Evolutionary conservation across 2,329 filamentous ascomycete species (phyloP).

Genomic region (Penicillium concentricum): DNA sequence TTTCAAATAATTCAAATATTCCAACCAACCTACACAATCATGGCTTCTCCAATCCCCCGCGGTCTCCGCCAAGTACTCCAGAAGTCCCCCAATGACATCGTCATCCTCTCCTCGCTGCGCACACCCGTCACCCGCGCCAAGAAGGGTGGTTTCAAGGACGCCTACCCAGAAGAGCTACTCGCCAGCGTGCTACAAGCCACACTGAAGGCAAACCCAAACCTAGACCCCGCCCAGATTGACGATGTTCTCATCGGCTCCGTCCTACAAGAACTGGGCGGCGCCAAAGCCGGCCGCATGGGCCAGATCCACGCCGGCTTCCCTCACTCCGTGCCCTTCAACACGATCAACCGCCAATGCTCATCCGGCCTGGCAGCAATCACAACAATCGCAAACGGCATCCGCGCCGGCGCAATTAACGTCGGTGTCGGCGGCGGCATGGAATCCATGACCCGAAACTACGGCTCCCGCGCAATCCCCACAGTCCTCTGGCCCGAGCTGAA

Average conservation of each 20-base stretch:
- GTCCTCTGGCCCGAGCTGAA: conserved; percentile 74
- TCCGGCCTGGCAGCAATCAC: conserved; percentile 77
- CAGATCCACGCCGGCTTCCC: conserved; percentile 79
- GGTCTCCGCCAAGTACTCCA: conserved; percentile 74
- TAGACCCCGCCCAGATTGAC: conserved; percentile 68
- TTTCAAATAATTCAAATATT: conserved; percentile 5
- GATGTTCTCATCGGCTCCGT: conserved; percentile 88
- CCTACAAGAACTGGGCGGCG: conserved; percentile 84
- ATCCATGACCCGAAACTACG: conserved; percentile 94
- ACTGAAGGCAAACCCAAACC: conserved; percentile 67
- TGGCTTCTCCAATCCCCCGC: conserved; percentile 54
- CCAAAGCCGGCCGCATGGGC: conserved; percentile 88
- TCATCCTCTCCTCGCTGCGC: conserved; percentile 86
- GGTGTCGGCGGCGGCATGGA: conserved; percentile 91
- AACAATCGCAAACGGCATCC: conserved; percentile 70
- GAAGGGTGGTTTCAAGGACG: conserved; percentile 80
- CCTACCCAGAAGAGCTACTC: conserved; percentile 87
- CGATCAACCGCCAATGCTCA: conserved; percentile 83
- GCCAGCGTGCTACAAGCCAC: conserved; percentile 63
- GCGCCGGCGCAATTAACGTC: conserved; percentile 67
- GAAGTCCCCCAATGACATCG: conserved; percentile 77
- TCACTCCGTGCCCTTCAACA: conserved; percentile 72
- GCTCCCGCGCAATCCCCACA: conserved; percentile 75
- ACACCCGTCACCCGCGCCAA: conserved; percentile 82
- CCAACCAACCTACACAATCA: conserved; percentile 28